Conservation (phyloP, 2,329 filamentous ascomycete genomes). For the Cladosporium sp. region DNA sequence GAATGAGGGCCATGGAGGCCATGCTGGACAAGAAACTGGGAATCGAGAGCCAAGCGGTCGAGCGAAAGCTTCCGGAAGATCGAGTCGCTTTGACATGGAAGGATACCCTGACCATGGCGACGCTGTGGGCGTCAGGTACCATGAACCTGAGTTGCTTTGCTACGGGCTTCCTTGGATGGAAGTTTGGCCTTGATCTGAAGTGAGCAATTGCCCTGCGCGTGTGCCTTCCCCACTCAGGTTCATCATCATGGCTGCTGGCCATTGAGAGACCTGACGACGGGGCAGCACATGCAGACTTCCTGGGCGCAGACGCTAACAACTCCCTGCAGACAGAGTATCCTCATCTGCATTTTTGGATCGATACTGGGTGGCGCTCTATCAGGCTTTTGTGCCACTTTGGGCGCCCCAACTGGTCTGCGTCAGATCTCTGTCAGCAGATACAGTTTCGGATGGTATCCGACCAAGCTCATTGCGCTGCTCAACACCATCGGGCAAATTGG, state of each 20-base stretch:
- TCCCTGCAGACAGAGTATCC: slow-evolving; percentile 36
- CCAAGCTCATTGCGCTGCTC: slow-evolving; percentile 49
- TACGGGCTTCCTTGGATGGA: slow-evolving; percentile 49
- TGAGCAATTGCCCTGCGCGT: slow-evolving; percentile 11
- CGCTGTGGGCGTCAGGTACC: slow-evolving; percentile 39
- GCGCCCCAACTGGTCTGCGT: slow-evolving; percentile 40
- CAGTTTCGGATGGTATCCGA: slow-evolving; percentile 54
- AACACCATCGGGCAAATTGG: slow-evolving; percentile 51
- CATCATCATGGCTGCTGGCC: background rate
- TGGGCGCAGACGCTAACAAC: slow-evolving; percentile 6
- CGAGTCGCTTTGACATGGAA: slow-evolving; percentile 45
- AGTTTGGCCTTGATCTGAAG: slow-evolving; percentile 49
- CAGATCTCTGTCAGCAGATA: slow-evolving; percentile 48
- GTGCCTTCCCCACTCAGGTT: background rate
- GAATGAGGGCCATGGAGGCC: slow-evolving; percentile 41
- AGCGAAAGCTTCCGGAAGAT: slow-evolving; percentile 47
- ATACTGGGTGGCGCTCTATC: slow-evolving; percentile 34
- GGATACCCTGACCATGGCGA: slow-evolving; percentile 35
- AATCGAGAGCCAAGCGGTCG: slow-evolving; percentile 51
- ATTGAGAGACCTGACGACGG: background rate
- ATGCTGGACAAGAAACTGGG: slow-evolving; percentile 48
- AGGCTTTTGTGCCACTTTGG: slow-evolving; percentile 38
- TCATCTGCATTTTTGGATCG: slow-evolving; percentile 35
- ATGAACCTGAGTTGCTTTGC: slow-evolving; percentile 40
- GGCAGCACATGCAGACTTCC: background rate